Conservation (phyloP, 805 yeast species). For the Myxozyma sirexii region DNA sequence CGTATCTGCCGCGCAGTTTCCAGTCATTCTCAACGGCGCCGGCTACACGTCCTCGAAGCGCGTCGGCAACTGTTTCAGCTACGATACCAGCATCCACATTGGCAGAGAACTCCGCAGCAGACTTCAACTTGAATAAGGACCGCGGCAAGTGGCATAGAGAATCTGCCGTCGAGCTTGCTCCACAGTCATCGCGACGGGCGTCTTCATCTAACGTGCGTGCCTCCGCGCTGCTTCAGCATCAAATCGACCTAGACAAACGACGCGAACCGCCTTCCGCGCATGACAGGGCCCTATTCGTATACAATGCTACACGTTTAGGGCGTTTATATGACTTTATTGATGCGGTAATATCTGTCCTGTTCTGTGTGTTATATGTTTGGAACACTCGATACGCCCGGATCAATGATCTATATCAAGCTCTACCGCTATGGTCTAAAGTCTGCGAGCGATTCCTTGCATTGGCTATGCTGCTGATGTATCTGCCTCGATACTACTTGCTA, state of each 20-base stretch:
- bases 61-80: background rate
- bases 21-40: background rate
- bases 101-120: too few relatives aligned
- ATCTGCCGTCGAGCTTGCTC: too few relatives aligned
- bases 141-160: too few relatives aligned
- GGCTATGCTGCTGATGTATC: constrained; percentile 8
- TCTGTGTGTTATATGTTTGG: constrained; percentile 14
- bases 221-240: constrained; percentile 14
- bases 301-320: constrained; percentile 15
- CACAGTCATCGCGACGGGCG: background rate
- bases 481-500: constrained; percentile 12
- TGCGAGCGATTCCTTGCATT: constrained; percentile 15
- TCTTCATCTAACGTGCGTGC: background rate
- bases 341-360: constrained; percentile 1
- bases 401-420: constrained; percentile 11
- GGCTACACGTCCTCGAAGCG: background rate
- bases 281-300: constrained; percentile 15
- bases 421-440: constrained; percentile 13
- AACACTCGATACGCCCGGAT: constrained; percentile 19
- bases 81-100: background rate
- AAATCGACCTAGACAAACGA: constrained; percentile 9
- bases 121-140: too few relatives aligned
- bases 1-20: background rate
- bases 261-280: constrained; percentile 13
- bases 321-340: constrained; percentile 17